A percentile compares a stretch with the other conserved stretches of the same genome.
Evolutionary conservation across 2,329 filamentous ascomycete species (phyloP).

Genomic region (Tolypocladium album): DNA sequence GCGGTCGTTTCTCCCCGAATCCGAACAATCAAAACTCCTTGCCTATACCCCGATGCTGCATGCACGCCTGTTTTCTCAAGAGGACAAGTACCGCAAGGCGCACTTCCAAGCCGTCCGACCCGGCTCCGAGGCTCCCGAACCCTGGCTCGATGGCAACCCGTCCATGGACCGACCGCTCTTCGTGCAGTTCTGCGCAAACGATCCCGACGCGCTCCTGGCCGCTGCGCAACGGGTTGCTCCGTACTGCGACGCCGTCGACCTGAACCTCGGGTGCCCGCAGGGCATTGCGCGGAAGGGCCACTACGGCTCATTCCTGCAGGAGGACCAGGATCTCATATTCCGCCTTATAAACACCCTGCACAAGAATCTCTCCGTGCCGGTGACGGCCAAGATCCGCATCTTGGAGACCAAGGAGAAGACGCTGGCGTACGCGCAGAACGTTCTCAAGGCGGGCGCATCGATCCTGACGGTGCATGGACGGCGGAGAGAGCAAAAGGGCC

Average conservation of each 20-base stretch:
- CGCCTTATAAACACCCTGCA: conserved; percentile 78
- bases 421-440: conserved; percentile 78
- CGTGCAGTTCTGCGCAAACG: conserved; percentile 93
- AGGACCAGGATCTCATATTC: conserved; percentile 77
- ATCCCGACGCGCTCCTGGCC: conserved; percentile 65
- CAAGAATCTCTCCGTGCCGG: conserved; percentile 64
- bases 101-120: conserved; percentile 64
- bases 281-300: conserved; percentile 85
- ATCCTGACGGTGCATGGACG: conserved; percentile 90
- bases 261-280: conserved; percentile 94
- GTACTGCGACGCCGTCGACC: conserved; percentile 87
- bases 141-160: conserved; percentile 80
- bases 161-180: conserved; percentile 77
- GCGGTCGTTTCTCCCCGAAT: conserved; percentile 74
- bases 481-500: conserved; percentile 84
- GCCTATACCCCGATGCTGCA: conserved; percentile 97
- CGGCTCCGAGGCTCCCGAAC: conserved; percentile 14
- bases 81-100: conserved; percentile 61
- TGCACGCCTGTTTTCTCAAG: conserved; percentile 75
- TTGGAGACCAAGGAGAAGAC: conserved; percentile 80
- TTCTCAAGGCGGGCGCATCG: conserved; percentile 78
- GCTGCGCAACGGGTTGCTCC: conserved; percentile 72
- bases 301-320: conserved; percentile 91
- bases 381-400: conserved; percentile 91
- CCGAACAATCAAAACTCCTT: conserved; percentile 55